Evolutionary conservation across 2,329 filamentous ascomycete genomes (phyloP).

Genomic region (Aspergillus terreus): DNA sequence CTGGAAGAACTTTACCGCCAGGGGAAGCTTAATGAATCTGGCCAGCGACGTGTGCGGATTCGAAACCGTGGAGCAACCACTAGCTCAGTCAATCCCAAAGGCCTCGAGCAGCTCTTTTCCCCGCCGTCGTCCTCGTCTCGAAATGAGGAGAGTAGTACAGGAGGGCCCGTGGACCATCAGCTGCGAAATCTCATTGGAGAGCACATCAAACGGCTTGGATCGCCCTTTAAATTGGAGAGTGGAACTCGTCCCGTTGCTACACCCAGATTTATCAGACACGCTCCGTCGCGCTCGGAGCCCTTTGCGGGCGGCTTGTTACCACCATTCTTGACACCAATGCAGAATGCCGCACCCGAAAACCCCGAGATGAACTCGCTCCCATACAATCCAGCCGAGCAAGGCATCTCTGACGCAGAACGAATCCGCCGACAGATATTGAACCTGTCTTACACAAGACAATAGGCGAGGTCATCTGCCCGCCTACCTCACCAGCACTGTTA

Average conservation of each 20-base stretch:
- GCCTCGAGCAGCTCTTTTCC: constrained; percentile 54
- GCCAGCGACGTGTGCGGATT: constrained; percentile 56
- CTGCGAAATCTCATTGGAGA: constrained; percentile 35
- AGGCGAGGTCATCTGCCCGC: constrained; percentile 2
- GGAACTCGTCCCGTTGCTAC: constrained; percentile 29
- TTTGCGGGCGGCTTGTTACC: constrained; percentile 31
- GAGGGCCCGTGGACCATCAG: constrained; percentile 22
- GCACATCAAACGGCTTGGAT: constrained; percentile 44
- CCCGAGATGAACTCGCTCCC: constrained; percentile 17
- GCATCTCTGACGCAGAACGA: constrained; percentile 36
- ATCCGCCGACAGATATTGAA: constrained; percentile 39
- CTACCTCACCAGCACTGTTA: constrained; percentile 11
- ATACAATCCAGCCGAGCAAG: constrained; percentile 32
- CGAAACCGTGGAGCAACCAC: constrained; percentile 61
- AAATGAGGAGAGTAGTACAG: constrained; percentile 18
- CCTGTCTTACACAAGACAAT: constrained; percentile 29
- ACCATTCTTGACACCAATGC: constrained; percentile 14
- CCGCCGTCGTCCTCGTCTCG: constrained; percentile 40
- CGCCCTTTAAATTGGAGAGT: constrained; percentile 44
- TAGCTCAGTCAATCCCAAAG: constrained; percentile 52
- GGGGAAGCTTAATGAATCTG: constrained; percentile 42
- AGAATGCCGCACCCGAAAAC: constrained; percentile 13
- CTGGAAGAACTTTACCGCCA: constrained; percentile 46
- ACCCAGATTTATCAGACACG: constrained; percentile 34
- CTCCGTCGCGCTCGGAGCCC: constrained; percentile 42